A percentile compares a stretch with the other conserved stretches of the same genome.
Conservation (phyloP, 208 protist genomes). For the Leishmania gerbilli region DNA sequence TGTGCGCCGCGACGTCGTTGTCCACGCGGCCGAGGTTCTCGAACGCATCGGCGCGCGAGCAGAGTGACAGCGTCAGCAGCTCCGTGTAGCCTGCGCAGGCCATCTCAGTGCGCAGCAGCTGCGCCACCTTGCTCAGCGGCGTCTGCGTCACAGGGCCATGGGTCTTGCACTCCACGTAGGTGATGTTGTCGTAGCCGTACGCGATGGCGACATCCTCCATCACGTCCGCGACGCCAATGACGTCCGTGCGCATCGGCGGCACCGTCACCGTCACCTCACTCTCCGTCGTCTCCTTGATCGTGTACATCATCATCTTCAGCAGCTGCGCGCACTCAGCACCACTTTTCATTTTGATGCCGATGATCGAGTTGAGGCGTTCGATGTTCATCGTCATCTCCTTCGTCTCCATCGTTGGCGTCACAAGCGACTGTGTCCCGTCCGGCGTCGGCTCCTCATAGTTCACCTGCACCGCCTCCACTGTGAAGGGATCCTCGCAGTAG, state of each 20-base stretch:
- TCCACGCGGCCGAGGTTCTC: conserved; percentile 74
- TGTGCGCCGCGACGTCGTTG: conserved; percentile 81
- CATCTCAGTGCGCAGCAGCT: conserved; percentile 93
- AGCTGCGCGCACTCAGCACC: conserved; percentile 71
- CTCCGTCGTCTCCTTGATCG: conserved; percentile 47
- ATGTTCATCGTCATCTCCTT: conserved; percentile 52
- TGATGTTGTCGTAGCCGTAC: conserved; percentile 98
- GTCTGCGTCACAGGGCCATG: conserved; percentile 89
- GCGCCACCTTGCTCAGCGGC: conserved; percentile 92
- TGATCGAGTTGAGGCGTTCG: conserved; percentile 80
- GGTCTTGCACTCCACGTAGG: conserved; percentile 73
- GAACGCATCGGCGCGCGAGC: conserved; percentile 93
- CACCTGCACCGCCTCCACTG: conserved; percentile 86
- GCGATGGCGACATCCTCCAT: conserved; percentile 99
- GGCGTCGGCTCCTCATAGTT: conserved; percentile 71
- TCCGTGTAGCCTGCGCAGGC: conserved; percentile 96
- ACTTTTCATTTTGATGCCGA: conserved; percentile 89
- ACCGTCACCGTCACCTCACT: conserved; percentile 81
- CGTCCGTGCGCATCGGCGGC: conserved; percentile 94
- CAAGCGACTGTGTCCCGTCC: conserved; percentile 60
- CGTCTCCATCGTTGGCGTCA: conserved; percentile 74
- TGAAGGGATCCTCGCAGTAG: conserved; percentile 93
- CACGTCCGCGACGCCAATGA: conserved; percentile 96
- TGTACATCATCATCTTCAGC: conserved; percentile 94
- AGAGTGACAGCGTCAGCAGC: conserved; percentile 95